phyloP scores from a whole-genome alignment of 164 flowering plant species.

The Litsea cubeba region DNA sequence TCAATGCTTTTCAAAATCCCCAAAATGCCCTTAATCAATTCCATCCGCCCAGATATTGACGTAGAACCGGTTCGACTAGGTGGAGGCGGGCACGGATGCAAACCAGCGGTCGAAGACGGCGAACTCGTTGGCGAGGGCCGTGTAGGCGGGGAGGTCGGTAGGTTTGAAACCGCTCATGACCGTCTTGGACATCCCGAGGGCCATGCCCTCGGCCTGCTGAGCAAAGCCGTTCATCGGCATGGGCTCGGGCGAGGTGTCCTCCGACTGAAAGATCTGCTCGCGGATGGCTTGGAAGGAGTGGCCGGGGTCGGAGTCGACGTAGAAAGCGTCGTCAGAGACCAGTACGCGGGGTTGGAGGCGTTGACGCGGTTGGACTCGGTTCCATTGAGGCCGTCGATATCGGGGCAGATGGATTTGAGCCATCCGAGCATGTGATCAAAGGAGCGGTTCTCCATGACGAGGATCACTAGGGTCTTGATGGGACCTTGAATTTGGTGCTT shows the following conservation, averaged over 20 bases:
- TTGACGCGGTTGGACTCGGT: conserved; percentile 28
- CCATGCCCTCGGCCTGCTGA: conserved; percentile 66
- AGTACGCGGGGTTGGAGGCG: conserved; percentile 22
- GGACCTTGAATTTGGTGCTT: conserved; percentile 26
- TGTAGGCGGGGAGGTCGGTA: conserved; percentile 52
- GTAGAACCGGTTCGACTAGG: conserved; percentile 92
- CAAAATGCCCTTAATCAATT: too few relatives aligned
- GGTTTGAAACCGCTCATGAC: conserved; percentile 91
- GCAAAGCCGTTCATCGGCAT: conserved; percentile 87
- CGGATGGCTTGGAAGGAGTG: conserved; percentile 44
- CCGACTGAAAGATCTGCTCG: conserved; percentile 34
- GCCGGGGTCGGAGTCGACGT: conserved; percentile 40
- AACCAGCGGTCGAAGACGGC: conserved; percentile 84
- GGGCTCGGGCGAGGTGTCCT: conserved; percentile 18
- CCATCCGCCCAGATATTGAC: too few relatives aligned
- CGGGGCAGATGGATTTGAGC: conserved; percentile 32
- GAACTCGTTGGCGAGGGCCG: conserved; percentile 68
- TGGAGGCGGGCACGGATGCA: conserved; percentile 81
- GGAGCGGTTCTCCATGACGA: conserved; percentile 48
- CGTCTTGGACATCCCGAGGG: conserved; percentile 33
- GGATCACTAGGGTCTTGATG: conserved; percentile 39
- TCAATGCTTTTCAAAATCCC: too few relatives aligned
- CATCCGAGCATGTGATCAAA: conserved; percentile 46
- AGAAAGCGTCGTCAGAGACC: conserved; percentile 30
- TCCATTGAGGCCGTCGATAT: conserved; percentile 37